phyloP scores from a whole-genome alignment of 805 yeast genomes.

The Ogataea ganodermae region DNA sequence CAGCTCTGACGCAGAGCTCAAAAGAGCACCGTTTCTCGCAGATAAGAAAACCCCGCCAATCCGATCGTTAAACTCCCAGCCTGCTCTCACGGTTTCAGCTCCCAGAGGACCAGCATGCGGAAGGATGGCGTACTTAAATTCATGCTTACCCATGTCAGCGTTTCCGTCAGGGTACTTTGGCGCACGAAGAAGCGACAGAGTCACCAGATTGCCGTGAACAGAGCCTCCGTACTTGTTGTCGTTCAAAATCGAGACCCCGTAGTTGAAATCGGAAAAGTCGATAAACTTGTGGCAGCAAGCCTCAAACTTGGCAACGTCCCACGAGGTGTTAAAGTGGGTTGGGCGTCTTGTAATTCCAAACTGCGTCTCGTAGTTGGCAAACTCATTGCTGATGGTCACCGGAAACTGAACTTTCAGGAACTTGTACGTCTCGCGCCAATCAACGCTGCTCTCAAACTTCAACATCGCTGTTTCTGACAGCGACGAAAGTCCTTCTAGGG shows the following conservation, averaged over 20 bases:
- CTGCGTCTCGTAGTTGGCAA: constrained; percentile 89
- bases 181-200: constrained; percentile 82
- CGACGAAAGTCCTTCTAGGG: constrained; percentile 57
- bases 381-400: constrained; percentile 73
- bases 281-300: constrained; percentile 94
- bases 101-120: constrained; percentile 78
- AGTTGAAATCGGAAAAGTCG: constrained; percentile 81
- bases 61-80: constrained; percentile 75
- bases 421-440: constrained; percentile 86
- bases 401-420: constrained; percentile 96
- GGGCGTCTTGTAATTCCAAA: constrained; percentile 91
- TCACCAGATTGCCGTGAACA: constrained; percentile 89
- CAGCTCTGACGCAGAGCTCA: constrained; percentile 14
- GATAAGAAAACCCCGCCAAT: constrained; percentile 22
- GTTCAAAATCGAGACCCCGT: constrained; percentile 85
- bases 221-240: constrained; percentile 90
- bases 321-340: constrained; percentile 89
- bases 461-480: constrained; percentile 41
- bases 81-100: constrained; percentile 67
- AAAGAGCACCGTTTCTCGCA: constrained; percentile 5
- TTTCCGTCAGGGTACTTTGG: constrained; percentile 93
- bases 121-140: constrained; percentile 76
- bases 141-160: constrained; percentile 92
- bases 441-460: constrained; percentile 60
- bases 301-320: constrained; percentile 97